Evolutionary conservation across 2,329 filamentous ascomycete genomes (phyloP), one percentile per base, ranked within the genome.

Genomic region (Lachnellula suecica): DNA sequence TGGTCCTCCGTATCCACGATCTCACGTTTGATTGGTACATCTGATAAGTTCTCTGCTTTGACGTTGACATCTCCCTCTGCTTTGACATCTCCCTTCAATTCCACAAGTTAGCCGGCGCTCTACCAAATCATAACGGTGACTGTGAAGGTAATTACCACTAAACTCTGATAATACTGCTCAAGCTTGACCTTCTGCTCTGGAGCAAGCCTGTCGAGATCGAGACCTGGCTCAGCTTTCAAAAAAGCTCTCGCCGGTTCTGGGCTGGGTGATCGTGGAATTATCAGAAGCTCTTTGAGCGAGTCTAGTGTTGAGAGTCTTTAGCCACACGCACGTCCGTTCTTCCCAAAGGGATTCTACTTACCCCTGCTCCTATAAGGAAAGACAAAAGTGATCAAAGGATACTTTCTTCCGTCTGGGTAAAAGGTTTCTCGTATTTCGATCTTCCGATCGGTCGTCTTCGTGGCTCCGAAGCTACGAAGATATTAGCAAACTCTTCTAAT

Each of bases 231-330:
- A 8, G 19, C 4, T 4, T 2, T 40, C 20, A 17, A 22, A 6
- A 17, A 10, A 5, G 31, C 13, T n/a, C 2, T 19, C 17, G 29
- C 17, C 24, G 42, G 49, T n/a, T 55, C 48, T 9, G 56, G 58
- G 4, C 24, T 41, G 15, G 58, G 60, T 2, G 59, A 49, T 5
- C 52, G 55, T 11, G 55, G 49, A 17, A 65, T 53, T 20, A 64
- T 34, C 13, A 56, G 42, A 34, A 34, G 31, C n/a, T n/a, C n/a
- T n/a, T n/a, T n/a, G n/a, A n/a, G n/a, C n/a, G n/a, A n/a, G n/a
- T n/a, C n/a, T n/a, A n/a, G n/a, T n/a, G n/a, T n/a, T n/a, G n/a
- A n/a, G n/a, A n/a, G n/a, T n/a, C n/a, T n/a, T n/a, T n/a, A n/a
- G n/a, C n/a, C n/a, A n/a, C n/a, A n/a, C n/a, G n/a, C n/a, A n/a